Evolutionary conservation across 164 flowering plant species (phyloP).

Genomic region (Protea cynaroides): DNA sequence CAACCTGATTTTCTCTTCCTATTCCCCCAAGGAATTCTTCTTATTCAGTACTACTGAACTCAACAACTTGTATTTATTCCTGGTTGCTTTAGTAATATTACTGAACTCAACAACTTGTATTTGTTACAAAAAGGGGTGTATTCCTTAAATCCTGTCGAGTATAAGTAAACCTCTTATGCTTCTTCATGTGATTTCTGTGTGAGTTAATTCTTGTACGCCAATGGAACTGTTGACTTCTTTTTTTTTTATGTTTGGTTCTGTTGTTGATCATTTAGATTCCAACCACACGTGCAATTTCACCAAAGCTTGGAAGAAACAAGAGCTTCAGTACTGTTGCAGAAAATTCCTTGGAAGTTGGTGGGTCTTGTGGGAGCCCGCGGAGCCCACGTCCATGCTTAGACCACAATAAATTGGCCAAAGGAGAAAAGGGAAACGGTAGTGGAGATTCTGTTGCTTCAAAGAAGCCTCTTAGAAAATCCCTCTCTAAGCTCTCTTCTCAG

Average conservation of each 20-base stretch:
- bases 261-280: slow-evolving; percentile 47
- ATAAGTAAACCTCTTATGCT: no score
- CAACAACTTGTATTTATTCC: no score
- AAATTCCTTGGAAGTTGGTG: slow-evolving; percentile 28
- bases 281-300: slow-evolving; percentile 75
- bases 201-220: no score
- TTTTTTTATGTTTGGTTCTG: background rate
- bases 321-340: slow-evolving; percentile 20
- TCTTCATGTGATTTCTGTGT: no score
- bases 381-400: slow-evolving; percentile 17
- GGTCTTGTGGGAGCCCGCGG: slow-evolving; percentile 30
- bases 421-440: slow-evolving; percentile 9
- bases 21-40: no score
- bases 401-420: slow-evolving; percentile 22
- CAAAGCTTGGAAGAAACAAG: slow-evolving; percentile 81
- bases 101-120: no score
- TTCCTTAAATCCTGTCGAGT: no score
- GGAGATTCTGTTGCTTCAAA: slow-evolving; percentile 24
- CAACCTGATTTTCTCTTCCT: no score
- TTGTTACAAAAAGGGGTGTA: no score
- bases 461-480: slow-evolving; percentile 38
- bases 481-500: slow-evolving; percentile 39
- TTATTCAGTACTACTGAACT: no score
- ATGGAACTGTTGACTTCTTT: background rate
- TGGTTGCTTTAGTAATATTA: no score